A percentile compares a stretch with the other conserved stretches of the same genome.
Conservation (phyloP, 495 filamentous ascomycete species). For the Friedmanniomyces simplex region DNA sequence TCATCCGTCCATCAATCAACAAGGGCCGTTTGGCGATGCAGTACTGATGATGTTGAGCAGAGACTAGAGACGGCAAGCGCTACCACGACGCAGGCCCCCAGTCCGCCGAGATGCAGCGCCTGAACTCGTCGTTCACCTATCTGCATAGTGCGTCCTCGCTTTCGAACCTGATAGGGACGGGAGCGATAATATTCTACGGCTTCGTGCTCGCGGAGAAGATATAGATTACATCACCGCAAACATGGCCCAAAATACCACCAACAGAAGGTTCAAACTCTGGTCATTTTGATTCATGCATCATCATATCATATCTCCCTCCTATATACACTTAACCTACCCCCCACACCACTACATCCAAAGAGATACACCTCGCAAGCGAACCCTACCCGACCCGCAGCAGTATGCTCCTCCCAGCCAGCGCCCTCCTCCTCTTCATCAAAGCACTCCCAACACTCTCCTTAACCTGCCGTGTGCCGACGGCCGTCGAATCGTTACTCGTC, state of each 20-base stretch:
- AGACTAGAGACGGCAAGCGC: conserved; percentile 74
- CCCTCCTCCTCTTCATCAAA: background rate
- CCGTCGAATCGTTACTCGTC: background rate
- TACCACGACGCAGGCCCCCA: conserved; percentile 64
- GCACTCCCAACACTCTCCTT: background rate
- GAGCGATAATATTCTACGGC: conserved; percentile 64
- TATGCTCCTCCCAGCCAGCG: background rate
- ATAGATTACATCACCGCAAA: background rate
- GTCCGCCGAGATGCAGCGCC: conserved; percentile 64
- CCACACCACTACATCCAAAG: background rate
- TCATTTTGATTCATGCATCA: background rate
- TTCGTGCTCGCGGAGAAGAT: conserved; percentile 52
- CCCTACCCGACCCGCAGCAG: background rate
- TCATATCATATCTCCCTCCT: background rate
- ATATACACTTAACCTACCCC: background rate
- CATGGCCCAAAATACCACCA: too few relatives aligned
- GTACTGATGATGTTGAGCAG: conserved; percentile 29
- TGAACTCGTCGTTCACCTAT: conserved; percentile 71
- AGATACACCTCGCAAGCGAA: background rate
- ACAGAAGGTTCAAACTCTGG: too few relatives aligned
- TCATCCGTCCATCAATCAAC: background rate
- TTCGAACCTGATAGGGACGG: conserved; percentile 58
- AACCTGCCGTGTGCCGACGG: background rate
- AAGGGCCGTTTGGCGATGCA: background rate
- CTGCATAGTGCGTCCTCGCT: conserved; percentile 70